Evolutionary conservation across 225 moss, liverwort and hornwort genomes (phyloP).

Genomic region (Antitrichia curtipendula): DNA sequence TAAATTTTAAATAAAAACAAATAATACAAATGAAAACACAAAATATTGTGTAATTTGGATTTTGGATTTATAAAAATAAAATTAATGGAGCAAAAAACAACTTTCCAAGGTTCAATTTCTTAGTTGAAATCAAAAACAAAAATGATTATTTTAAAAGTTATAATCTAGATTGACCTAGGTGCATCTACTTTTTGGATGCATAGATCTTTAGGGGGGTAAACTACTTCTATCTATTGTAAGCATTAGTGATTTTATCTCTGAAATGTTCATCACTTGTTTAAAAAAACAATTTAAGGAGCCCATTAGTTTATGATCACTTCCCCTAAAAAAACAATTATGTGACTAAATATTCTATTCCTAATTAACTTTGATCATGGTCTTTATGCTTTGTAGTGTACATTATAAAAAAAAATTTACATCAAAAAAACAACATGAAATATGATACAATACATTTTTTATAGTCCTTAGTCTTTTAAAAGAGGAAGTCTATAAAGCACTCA

Average conservation of each 20-base stretch:
- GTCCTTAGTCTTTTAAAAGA: background rate
- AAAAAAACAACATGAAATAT: background rate
- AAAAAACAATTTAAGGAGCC: background rate
- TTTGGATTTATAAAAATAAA: background rate
- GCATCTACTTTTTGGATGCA: rapidly evolving
- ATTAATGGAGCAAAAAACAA: background rate
- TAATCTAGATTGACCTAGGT: background rate
- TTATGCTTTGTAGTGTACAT: background rate
- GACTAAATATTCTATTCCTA: background rate
- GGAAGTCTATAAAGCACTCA: background rate
- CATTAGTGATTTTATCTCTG: background rate
- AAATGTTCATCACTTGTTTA: background rate
- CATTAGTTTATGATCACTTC: background rate
- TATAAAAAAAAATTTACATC: background rate
- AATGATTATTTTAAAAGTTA: background rate
- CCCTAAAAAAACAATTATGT: background rate
- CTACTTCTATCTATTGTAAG: background rate
- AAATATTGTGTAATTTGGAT: background rate
- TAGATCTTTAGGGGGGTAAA: background rate
- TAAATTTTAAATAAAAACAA: too few relatives aligned
- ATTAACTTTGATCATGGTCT: background rate
- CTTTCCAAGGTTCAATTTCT: rapidly evolving
- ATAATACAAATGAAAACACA: too few relatives aligned
- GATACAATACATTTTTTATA: background rate
- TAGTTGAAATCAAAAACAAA: background rate